phyloP scores from a whole-genome alignment of 306 rosid genomes.

The Gastrolobium bilobum region DNA sequence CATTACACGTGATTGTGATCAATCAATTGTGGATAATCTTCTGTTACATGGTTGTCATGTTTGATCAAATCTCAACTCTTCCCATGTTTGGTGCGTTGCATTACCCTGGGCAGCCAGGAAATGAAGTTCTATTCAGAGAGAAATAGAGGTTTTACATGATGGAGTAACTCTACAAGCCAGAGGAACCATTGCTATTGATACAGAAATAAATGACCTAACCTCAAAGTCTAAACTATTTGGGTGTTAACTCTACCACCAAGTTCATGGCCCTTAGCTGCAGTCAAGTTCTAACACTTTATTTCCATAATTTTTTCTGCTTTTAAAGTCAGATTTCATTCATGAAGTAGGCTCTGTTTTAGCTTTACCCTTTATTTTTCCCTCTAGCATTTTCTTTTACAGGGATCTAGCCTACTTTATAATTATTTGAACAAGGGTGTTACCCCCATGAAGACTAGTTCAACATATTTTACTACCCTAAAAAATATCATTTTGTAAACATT shows the following conservation, averaged over 20 bases:
- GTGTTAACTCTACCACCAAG: not conserved
- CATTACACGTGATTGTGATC: not conserved
- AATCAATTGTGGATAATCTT: slow-evolving; percentile 13
- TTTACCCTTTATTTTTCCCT: not conserved
- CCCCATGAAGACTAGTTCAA: not conserved
- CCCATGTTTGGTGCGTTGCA: not conserved
- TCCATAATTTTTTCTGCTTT: not conserved
- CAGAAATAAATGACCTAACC: not conserved
- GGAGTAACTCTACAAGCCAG: not conserved
- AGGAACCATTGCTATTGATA: slow-evolving; percentile 17
- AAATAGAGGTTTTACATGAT: not conserved
- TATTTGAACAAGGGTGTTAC: not conserved
- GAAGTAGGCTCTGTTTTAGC: slow-evolving; percentile 3
- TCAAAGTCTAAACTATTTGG: slow-evolving; percentile 12
- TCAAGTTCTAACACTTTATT: not conserved
- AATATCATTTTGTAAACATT: not conserved
- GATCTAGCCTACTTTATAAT: not conserved
- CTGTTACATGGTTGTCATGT: not conserved
- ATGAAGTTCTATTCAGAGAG: slow-evolving; percentile 32
- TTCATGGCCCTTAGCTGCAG: not conserved
- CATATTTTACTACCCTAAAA: slow-evolving; percentile 7
- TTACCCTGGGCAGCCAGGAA: not conserved
- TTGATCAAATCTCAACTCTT: slow-evolving; percentile 6
- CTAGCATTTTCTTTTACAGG: not conserved
- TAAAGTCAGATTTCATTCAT: slow-evolving; percentile 1